phyloP scores from a whole-genome alignment of 1,284 basidiomycete species.

The Omphalotus olearius region DNA sequence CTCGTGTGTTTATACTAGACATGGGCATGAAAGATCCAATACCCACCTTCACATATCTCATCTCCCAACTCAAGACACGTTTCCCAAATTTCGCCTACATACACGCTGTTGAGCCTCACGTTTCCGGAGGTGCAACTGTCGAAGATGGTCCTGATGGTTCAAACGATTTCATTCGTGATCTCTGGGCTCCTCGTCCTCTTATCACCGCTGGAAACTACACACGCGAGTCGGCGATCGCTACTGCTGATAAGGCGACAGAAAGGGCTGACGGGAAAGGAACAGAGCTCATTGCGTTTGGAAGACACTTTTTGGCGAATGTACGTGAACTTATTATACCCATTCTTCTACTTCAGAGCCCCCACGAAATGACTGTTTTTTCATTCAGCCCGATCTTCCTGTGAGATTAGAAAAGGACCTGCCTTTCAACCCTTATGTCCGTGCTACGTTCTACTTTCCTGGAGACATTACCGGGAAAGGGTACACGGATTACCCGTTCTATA shows the following conservation, averaged over 20 bases:
- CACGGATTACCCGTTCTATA: constrained; percentile 28
- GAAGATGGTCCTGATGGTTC: constrained; percentile 10
- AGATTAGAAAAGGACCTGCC: constrained; percentile 30
- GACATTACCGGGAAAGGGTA: constrained; percentile 29
- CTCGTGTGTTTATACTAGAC: constrained; percentile 20
- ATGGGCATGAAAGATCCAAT: constrained; percentile 39
- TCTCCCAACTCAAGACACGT: constrained; percentile 19
- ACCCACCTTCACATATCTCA: constrained; percentile 28
- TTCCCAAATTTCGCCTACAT: constrained; percentile 44
- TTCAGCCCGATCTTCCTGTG: constrained; percentile 47
- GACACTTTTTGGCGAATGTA: constrained; percentile 9
- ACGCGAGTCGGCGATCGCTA: constrained; percentile 15
- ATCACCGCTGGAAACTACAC: constrained; percentile 34
- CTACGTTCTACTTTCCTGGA: constrained; percentile 24
- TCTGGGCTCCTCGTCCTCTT: constrained; percentile 28
- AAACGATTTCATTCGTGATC: constrained; percentile 27
- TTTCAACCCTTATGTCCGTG: constrained; percentile 22
- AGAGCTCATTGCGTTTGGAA: constrained; percentile 9
- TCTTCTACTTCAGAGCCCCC: not conserved
- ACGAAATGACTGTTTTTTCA: not conserved
- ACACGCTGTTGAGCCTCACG: constrained; percentile 40
- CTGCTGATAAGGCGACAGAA: constrained; percentile 2
- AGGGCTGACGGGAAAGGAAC: not conserved
- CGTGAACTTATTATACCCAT: not conserved
- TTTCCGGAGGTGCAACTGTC: not conserved